Evolutionary conservation across 192 early-diverging fungal species (phyloP).

Genomic region (Spizellomyces sp.): DNA sequence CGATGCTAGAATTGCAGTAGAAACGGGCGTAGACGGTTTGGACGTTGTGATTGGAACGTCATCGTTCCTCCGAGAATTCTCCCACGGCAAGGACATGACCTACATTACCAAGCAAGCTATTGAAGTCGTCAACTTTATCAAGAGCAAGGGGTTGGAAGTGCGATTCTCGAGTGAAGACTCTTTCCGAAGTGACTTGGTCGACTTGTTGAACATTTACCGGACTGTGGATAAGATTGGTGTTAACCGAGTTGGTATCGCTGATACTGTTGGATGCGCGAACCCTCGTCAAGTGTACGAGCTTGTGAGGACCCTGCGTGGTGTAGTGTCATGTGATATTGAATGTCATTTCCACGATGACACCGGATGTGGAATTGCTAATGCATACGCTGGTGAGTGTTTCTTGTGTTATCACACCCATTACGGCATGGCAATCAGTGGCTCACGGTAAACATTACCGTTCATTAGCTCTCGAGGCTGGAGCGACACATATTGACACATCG

Average conservation of each 20-base stretch:
- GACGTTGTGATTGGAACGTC: slow-evolving; percentile 98
- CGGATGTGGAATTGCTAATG: slow-evolving; percentile 98
- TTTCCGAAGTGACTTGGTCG: slow-evolving; percentile 95
- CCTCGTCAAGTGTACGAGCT: slow-evolving; percentile 98
- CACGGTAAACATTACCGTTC: too few relatives aligned
- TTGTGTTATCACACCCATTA: too few relatives aligned
- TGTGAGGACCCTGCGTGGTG: slow-evolving; percentile 89
- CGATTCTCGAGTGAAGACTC: slow-evolving; percentile 98
- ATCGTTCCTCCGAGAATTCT: slow-evolving; percentile 95
- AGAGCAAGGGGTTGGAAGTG: slow-evolving; percentile 94
- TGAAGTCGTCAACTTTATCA: slow-evolving; percentile 96
- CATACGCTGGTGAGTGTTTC: slow-evolving; percentile 62
- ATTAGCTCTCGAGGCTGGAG: slow-evolving; percentile 88
- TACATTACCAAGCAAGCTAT: slow-evolving; percentile 95
- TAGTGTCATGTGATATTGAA: slow-evolving; percentile 98
- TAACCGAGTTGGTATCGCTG: slow-evolving; percentile 97
- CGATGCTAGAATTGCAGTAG: slow-evolving; percentile 94
- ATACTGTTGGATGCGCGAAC: slow-evolving; percentile 98
- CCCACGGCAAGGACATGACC: slow-evolving; percentile 99
- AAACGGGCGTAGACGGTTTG: slow-evolving; percentile 96
- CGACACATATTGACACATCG: slow-evolving; percentile 97
- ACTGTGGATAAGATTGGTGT: slow-evolving; percentile 98
- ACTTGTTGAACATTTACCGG: slow-evolving; percentile 94
- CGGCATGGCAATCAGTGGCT: too few relatives aligned
- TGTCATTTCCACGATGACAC: slow-evolving; percentile 99